Evolutionary conservation across 257 asterid genomes (phyloP).

Genomic region (Primulina eburnea): DNA sequence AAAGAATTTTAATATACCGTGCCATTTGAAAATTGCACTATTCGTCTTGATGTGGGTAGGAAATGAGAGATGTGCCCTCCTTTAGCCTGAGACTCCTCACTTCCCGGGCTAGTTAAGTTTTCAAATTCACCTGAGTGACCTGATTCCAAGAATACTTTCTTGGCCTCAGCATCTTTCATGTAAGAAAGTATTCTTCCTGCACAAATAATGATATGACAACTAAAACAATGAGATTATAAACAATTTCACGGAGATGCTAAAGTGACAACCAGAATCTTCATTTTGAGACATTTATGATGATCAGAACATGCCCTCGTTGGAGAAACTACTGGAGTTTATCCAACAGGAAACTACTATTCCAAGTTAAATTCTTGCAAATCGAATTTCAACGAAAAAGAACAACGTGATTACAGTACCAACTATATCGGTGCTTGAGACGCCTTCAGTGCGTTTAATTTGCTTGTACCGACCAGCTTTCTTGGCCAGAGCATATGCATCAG

Average conservation of each 20-base stretch:
- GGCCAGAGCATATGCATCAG: slow-evolving; percentile 93
- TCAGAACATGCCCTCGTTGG: background rate
- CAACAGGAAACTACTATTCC: slow-evolving; percentile 13
- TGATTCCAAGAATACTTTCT: slow-evolving; percentile 31
- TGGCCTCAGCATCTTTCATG: slow-evolving; percentile 38
- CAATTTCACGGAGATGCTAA: background rate
- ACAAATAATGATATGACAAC: slow-evolving; percentile 14
- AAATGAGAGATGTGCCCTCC: slow-evolving; percentile 67
- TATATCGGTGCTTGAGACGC: slow-evolving; percentile 97
- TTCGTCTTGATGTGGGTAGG: slow-evolving; percentile 91
- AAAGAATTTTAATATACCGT: slow-evolving; percentile 47
- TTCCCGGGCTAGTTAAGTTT: slow-evolving; percentile 26
- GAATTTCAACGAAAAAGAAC: slow-evolving; percentile 18
- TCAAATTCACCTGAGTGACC: slow-evolving; percentile 32
- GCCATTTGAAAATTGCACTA: slow-evolving; percentile 88
- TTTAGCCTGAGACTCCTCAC: slow-evolving; percentile 32
- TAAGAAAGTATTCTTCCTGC: slow-evolving; percentile 83
- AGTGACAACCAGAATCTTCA: background rate
- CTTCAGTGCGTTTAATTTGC: slow-evolving; percentile 97
- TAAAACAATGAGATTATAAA: slow-evolving; percentile 5
- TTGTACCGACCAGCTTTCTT: slow-evolving; percentile 93
- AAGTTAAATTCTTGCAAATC: slow-evolving; percentile 10
- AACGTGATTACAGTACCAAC: slow-evolving; percentile 72
- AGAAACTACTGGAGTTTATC: slow-evolving; percentile 3
- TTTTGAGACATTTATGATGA: background rate